phyloP scores from a whole-genome alignment of 352 stramenopile species.

The Phytopythium sindhum region DNA sequence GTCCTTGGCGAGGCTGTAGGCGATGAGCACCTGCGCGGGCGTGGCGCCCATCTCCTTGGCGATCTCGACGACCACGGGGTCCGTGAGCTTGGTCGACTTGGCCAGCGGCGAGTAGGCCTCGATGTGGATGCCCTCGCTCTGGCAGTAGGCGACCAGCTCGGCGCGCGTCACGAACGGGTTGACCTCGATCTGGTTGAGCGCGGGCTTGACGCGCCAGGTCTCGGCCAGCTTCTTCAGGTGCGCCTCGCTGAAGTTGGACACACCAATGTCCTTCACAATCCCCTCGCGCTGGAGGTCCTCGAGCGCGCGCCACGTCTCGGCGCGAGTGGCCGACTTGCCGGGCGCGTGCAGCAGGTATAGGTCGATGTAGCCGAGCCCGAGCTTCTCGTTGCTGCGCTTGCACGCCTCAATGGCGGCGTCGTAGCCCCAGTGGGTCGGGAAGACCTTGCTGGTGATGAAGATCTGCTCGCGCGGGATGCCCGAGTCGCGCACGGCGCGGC shows the following conservation, averaged over 20 bases:
- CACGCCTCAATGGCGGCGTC: slow-evolving; percentile 45
- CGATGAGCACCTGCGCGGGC: slow-evolving; percentile 40
- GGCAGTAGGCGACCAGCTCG: slow-evolving; percentile 51
- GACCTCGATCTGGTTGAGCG: slow-evolving; percentile 77
- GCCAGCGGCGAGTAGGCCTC: slow-evolving; percentile 48
- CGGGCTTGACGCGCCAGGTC: slow-evolving; percentile 36
- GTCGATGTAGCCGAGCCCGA: slow-evolving; percentile 70
- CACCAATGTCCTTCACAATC: slow-evolving; percentile 41
- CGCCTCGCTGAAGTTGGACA: slow-evolving; percentile 79
- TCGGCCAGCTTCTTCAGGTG: slow-evolving; percentile 74
- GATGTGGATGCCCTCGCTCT: slow-evolving; percentile 24
- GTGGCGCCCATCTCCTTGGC: slow-evolving; percentile 20
- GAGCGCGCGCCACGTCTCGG: slow-evolving; percentile 38
- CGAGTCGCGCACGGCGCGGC: slow-evolving; percentile 49
- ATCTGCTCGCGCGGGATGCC: slow-evolving; percentile 56
- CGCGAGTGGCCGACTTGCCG: slow-evolving; percentile 16
- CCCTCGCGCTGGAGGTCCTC: slow-evolving; percentile 37
- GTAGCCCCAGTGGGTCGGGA: slow-evolving; percentile 48
- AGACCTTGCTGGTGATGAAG: slow-evolving; percentile 79
- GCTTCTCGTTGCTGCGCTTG: slow-evolving; percentile 31
- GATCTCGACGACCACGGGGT: slow-evolving; percentile 23
- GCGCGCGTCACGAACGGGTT: slow-evolving; percentile 53
- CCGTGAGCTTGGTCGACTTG: slow-evolving; percentile 22
- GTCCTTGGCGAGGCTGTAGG: slow-evolving; percentile 36
- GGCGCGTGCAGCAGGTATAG: slow-evolving; percentile 67